phyloP scores from a whole-genome alignment of 2,329 filamentous ascomycete genomes.

The Chaetomiaceae sp. region DNA sequence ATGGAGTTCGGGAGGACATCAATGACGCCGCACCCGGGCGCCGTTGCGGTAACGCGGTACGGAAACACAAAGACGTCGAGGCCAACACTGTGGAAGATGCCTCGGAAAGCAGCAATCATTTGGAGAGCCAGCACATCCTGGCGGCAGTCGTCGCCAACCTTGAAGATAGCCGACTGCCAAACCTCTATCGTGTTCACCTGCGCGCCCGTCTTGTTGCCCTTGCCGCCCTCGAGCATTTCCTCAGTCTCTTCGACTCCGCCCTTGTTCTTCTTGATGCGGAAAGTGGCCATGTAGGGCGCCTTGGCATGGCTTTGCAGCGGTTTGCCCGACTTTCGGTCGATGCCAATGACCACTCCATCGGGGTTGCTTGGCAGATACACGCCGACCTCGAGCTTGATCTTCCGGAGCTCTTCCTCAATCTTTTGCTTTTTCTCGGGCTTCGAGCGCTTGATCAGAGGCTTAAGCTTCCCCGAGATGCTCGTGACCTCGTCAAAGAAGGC shows the following conservation, averaged over 20 bases:
- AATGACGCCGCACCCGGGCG: conserved; percentile 95
- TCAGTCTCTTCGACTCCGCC: conserved; percentile 48
- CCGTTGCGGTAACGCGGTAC: conserved; percentile 94
- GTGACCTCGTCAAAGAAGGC: conserved; percentile 98
- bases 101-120: conserved; percentile 95
- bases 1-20: conserved; percentile 97
- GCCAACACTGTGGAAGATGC: conserved; percentile 92
- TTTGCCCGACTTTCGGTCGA: conserved; percentile 96
- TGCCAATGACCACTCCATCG: conserved; percentile 93
- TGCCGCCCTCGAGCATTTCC: conserved; percentile 46
- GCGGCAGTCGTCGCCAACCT: conserved; percentile 96
- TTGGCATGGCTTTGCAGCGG: conserved; percentile 97
- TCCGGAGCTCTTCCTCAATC: conserved; percentile 95
- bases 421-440: conserved; percentile 99
- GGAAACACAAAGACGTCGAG: conserved; percentile 96
- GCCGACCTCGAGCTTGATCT: conserved; percentile 94
- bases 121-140: conserved; percentile 95
- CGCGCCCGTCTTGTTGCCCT: conserved; percentile 31
- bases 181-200: conserved; percentile 69
- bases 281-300: conserved; percentile 98
- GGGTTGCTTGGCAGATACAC: conserved; percentile 97
- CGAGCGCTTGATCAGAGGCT: conserved; percentile 83
- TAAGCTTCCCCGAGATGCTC: conserved; percentile 88
- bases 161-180: conserved; percentile 99
- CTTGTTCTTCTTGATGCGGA: conserved; percentile 84